Evolutionary conservation across 2,329 filamentous ascomycete genomes (phyloP), one percentile per base, ranked within the genome.

Genomic region (Trichophyton schoenleinii): DNA sequence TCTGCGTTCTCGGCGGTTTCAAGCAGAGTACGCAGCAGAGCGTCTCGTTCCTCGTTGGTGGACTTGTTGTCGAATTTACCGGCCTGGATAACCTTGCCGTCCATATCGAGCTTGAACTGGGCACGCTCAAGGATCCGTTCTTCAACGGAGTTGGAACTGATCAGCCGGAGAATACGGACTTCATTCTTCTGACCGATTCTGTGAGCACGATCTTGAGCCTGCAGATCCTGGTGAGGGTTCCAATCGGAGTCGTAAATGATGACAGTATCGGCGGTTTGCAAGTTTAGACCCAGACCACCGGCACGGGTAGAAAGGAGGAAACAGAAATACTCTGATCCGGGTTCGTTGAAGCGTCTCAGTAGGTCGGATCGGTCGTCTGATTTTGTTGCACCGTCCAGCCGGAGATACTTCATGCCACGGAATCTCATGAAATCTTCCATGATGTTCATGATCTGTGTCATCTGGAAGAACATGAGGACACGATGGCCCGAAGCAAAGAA

Each of bases 391-490:
- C 94, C 94, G 70, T 99, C 94, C 63, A 99, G 81, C 72, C 94
- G 91, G 66, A 99, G 81, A 72, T 95, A 99, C 70, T 88, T 82
- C 67, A 96, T 81, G 55, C 87, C 87, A 66, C 89, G 84, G 70
- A 90, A 87, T 2, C 92, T 87, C 64, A 99, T 77, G 73, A 95
- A 99, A 73, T 99, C 94, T 69, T 99, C 94, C 94, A 99, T 97
- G 70, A 99, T 99, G 76, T 99, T 96, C 94, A 99, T 99, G 72
- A 99, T 99, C 64, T 95, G 91, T 3, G 94, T 99, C 94, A 99
- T 99, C 74, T 99, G 94, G 81, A 99, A 99, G 83, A 99, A 99
- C 88, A 99, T 97, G 73, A 99, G 81, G 31, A 97, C 91, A 75
- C 94, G 88, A 83, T 99, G 94, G 15, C 90, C 90, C 1, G 89